phyloP scores from a whole-genome alignment of 139 green algal genomes.

The Chlamydomonas eustigma region DNA sequence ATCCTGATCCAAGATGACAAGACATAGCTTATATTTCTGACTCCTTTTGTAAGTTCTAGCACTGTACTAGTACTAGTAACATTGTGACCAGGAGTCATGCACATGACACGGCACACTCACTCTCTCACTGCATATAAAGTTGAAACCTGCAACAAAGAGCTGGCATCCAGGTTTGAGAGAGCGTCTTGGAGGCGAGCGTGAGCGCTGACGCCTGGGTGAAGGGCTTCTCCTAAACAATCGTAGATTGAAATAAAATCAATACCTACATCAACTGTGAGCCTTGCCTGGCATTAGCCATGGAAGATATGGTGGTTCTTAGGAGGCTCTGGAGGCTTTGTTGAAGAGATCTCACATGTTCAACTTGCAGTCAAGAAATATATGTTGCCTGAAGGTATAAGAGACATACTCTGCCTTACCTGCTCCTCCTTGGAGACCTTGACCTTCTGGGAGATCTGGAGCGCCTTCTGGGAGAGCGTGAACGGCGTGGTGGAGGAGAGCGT shows the following conservation, averaged over 20 bases:
- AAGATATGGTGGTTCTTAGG: no score
- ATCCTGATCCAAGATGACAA: neutral
- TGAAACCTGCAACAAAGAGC: constrained; percentile 17
- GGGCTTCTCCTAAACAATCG: neutral
- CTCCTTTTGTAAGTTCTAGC: neutral
- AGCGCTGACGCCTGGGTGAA: neutral
- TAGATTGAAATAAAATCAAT: no score
- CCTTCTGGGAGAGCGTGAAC: no score
- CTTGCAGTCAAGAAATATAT: no score
- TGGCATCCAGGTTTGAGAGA: constrained; percentile 2
- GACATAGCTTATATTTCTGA: no score
- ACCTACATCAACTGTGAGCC: no score
- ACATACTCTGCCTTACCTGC: no score
- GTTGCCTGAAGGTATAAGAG: no score
- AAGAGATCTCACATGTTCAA: no score
- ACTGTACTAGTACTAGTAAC: neutral
- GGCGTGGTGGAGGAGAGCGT: neutral
- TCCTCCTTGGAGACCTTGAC: neutral
- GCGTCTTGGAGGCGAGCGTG: neutral
- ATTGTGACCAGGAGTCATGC: neutral
- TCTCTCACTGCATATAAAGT: constrained; percentile 12
- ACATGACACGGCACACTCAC: neutral
- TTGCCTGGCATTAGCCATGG: no score
- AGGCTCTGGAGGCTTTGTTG: no score
- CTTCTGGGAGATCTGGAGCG: neutral